A percentile compares a stretch with the other conserved stretches of the same genome.
Conservation (phyloP, 805 yeast species). For the Myxozyma udenii region DNA sequence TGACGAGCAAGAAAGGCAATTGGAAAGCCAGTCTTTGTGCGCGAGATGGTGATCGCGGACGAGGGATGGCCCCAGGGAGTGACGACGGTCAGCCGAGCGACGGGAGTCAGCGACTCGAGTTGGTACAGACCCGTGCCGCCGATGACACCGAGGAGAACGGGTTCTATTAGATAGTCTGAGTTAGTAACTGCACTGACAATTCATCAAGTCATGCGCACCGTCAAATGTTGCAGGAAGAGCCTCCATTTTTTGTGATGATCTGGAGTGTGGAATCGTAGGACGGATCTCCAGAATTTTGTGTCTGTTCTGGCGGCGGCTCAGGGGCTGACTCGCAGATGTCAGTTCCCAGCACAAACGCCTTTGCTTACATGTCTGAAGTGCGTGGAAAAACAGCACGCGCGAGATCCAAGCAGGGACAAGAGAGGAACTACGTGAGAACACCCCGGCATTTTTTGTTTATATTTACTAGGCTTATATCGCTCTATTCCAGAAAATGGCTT, state of each 20-base stretch:
- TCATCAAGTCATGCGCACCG: slow-evolving; percentile 17
- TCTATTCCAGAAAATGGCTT: no score
- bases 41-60: slow-evolving; percentile 87
- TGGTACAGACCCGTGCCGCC: slow-evolving; percentile 99
- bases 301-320: no score
- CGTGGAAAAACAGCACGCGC: no score
- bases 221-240: slow-evolving; percentile 33
- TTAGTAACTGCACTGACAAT: background rate
- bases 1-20: slow-evolving; percentile 95
- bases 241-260: slow-evolving; percentile 10
- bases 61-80: slow-evolving; percentile 99
- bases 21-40: slow-evolving; percentile 69
- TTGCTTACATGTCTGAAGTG: no score
- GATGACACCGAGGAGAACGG: slow-evolving; percentile 80
- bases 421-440: no score
- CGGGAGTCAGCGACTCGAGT: slow-evolving; percentile 75
- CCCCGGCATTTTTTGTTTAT: no score
- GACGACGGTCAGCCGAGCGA: slow-evolving; percentile 72
- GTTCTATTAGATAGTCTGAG: slow-evolving; percentile 40
- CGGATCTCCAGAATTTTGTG: no score
- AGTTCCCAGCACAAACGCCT: no score
- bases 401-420: no score
- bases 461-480: no score
- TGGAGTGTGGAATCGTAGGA: background rate
- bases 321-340: no score